These are phyloP conservation scores for Verticillium albo-atrum DNA, from an alignment of 2,329 filamentous ascomycete species.

Conservation along the genomic window DNA sequence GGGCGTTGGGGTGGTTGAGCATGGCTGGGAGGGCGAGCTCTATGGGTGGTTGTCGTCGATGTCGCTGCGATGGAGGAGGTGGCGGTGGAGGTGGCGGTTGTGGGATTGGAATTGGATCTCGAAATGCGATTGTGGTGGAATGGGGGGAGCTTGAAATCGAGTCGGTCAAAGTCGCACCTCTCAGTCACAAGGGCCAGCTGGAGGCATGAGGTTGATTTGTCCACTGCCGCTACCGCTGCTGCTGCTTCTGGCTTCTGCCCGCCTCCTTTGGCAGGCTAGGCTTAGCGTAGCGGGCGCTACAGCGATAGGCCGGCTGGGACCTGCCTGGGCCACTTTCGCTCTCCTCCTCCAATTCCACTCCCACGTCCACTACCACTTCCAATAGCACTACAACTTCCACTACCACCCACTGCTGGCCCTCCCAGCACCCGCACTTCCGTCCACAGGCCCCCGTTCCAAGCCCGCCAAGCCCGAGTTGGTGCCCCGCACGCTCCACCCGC, in stretches of 20 bases:
- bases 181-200: not conserved
- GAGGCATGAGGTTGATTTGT: not conserved
- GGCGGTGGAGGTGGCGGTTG: not conserved
- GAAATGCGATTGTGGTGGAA: not conserved
- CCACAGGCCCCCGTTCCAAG: not conserved
- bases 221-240: no score
- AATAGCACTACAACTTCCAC: no score
- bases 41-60: not conserved
- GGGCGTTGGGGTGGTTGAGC: constrained; percentile 2
- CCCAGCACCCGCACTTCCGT: not conserved
- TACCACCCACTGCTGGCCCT: no score
- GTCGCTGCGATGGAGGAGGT: not conserved
- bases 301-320: not conserved
- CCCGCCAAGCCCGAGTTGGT: not conserved
- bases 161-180: not conserved
- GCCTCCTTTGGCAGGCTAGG: not conserved
- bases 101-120: not conserved
- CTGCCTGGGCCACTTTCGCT: no score
- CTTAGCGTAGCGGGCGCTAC: not conserved
- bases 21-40: not conserved
- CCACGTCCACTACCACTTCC: no score
- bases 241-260: not conserved
- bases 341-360: no score
- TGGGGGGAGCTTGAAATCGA: not conserved
- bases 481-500: not conserved